phyloP scores from a whole-genome alignment of 139 green algal genomes.

The Coelastrella sp. region DNA sequence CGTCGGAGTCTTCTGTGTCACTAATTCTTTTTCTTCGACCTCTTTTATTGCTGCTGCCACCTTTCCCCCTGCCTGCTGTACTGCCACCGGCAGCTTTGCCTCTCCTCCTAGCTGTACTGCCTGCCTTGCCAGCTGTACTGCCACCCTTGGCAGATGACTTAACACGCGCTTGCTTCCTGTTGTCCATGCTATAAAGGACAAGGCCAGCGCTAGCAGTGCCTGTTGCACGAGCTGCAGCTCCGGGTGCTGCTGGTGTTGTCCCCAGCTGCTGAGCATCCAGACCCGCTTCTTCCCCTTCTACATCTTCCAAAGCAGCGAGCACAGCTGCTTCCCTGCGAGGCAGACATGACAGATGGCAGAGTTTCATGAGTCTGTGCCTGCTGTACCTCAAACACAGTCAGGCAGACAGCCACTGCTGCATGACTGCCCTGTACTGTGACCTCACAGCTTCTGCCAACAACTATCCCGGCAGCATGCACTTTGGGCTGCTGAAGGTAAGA shows the following conservation, averaged over 20 bases:
- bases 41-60: neutral
- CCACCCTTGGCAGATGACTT: neutral
- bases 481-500: no score
- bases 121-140: constrained; percentile 18
- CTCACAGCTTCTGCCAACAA: neutral
- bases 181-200: constrained; percentile 33
- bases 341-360: neutral
- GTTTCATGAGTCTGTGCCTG: neutral
- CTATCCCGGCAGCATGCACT: neutral
- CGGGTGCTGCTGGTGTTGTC: constrained; percentile 14
- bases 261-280: neutral
- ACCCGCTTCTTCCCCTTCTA: neutral
- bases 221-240: neutral
- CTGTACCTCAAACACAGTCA: no score
- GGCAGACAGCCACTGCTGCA: no score
- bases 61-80: neutral
- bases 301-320: constrained; percentile 7
- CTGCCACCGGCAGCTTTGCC: neutral
- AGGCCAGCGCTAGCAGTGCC: constrained; percentile 15
- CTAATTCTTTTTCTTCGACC: neutral
- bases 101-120: neutral
- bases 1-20: neutral
- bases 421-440: no score
- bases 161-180: neutral
- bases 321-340: constrained; percentile 17